Evolutionary conservation across 2,329 filamentous ascomycete genomes (phyloP), one percentile per base, ranked within the genome.

Genomic region (Alternaria viburni): DNA sequence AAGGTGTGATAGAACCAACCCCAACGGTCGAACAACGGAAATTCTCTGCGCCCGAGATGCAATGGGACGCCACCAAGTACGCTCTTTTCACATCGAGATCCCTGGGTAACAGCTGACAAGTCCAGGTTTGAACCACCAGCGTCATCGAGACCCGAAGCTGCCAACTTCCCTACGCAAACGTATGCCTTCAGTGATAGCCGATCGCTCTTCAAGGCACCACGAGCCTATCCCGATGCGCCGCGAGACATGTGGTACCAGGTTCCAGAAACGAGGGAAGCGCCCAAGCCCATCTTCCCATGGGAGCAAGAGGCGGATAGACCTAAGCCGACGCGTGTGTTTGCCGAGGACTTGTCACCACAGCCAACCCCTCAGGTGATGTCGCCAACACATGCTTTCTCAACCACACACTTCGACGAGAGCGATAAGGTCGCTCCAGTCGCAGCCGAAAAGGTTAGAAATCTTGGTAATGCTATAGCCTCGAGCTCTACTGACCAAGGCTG

Each of bases 171-270:
- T 15, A 86, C 86, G 50, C 88, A 89, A 60, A 89, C 89, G 59
- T 98, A 98, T 80, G 86, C 87, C 60, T 97, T 97, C 90, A 97
- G 91, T 59, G 87, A 87, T 59, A 91, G 94, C 77, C 84, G 86
- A 17, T 81, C 88, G 32, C 88, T 92, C 10, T 98, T 96, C 80
- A 86, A 92, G 57, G 88, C 94, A 30, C 94, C 94, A 17, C 80
- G 83, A 63, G 86, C 87, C 57, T 96, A 97, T 74, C 92, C 94
- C 3, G 92, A 93, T 74, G 92, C 93, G 17, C 93, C 94, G 0
- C 91, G 87, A 78, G 87, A 94, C 74, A 94, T 97, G 92, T 96
- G 91, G 86, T 97, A 96, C 77, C 84, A 95, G 72, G 87, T 96
- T 36, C 93, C 93, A 6, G 76, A 88, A 59, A 66, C 72, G 10